A percentile compares a stretch with the other conserved stretches of the same genome.
Conservation (phyloP, 1,284 basidiomycete genomes). For the Rhodotorula sp. region DNA sequence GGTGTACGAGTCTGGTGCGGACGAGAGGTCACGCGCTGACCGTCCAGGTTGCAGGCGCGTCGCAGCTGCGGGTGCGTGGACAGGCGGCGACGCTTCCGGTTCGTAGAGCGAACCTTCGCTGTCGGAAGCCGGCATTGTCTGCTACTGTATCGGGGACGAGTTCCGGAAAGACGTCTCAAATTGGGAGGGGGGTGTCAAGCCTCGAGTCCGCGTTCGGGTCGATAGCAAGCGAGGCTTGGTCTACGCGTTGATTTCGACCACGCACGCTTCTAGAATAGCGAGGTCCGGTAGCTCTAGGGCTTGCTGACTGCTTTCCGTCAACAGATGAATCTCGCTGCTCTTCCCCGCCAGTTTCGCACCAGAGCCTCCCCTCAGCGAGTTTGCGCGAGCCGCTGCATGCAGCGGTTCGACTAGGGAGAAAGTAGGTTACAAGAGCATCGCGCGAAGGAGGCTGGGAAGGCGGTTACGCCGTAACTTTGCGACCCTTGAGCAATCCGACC, state of each 20-base stretch:
- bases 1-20: not conserved
- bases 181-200: not conserved
- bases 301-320: no score
- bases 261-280: no score
- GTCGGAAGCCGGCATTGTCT: slow-evolving; percentile 1
- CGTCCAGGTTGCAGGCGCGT: not conserved
- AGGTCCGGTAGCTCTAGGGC: no score
- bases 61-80: not conserved
- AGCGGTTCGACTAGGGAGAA: not conserved
- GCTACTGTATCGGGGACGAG: not conserved
- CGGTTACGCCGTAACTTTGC: slow-evolving; percentile 12
- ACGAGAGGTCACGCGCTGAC: slow-evolving; percentile 5
- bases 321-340: not conserved
- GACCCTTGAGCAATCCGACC: slow-evolving; percentile 59
- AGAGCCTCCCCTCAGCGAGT: not conserved
- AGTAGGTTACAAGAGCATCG: not conserved
- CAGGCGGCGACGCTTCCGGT: not conserved
- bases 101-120: slow-evolving; percentile 13
- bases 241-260: no score
- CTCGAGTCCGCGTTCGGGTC: no score
- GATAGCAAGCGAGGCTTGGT: no score
- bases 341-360: not conserved
- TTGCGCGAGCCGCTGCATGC: no score
- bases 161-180: not conserved
- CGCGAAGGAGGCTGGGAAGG: no score